These are phyloP conservation scores for Phoma sp. DNA, from an alignment of 2,329 filamentous ascomycete genomes.

Conservation along the genomic window DNA sequence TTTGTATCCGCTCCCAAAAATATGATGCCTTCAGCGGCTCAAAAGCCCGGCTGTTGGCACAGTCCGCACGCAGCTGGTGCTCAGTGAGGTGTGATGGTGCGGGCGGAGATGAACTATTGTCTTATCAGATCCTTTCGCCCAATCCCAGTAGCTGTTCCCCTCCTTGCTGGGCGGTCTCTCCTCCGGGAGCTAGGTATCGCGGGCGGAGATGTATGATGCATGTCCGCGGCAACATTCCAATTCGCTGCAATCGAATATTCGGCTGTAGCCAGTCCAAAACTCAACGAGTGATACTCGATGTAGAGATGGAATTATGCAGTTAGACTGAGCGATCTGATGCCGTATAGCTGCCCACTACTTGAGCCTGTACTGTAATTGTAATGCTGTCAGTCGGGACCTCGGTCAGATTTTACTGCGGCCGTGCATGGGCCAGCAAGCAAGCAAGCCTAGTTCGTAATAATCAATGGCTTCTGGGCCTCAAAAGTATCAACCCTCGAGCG, in stretches of 20 bases:
- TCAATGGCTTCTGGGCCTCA: constrained; percentile 4
- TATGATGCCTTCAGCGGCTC: too few species aligned
- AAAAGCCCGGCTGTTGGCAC: too few species aligned
- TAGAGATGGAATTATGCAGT: background rate
- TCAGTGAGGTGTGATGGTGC: constrained; percentile 3
- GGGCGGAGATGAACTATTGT: constrained; percentile 35
- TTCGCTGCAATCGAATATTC: constrained; percentile 1
- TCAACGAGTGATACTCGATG: background rate
- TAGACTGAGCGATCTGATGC: background rate
- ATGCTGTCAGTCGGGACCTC: constrained; percentile 6
- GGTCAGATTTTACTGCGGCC: constrained; percentile 3
- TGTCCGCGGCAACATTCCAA: constrained; percentile 16
- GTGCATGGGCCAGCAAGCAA: constrained; percentile 1
- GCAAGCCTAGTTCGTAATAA: background rate
- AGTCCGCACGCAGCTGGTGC: background rate
- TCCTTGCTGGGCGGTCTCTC: constrained; percentile 17
- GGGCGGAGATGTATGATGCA: constrained; percentile 21
- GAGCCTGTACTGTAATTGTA: background rate
- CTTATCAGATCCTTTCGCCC: constrained; percentile 35
- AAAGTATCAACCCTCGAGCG: constrained; percentile 8
- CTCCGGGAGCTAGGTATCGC: constrained; percentile 26
- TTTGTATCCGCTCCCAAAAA: background rate
- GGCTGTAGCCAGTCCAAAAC: background rate
- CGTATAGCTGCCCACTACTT: background rate
- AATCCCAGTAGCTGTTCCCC: constrained; percentile 21